These are phyloP conservation scores for Malassezia caprae DNA, from an alignment of 1,284 basidiomycete species.

Conservation along the genomic window DNA sequence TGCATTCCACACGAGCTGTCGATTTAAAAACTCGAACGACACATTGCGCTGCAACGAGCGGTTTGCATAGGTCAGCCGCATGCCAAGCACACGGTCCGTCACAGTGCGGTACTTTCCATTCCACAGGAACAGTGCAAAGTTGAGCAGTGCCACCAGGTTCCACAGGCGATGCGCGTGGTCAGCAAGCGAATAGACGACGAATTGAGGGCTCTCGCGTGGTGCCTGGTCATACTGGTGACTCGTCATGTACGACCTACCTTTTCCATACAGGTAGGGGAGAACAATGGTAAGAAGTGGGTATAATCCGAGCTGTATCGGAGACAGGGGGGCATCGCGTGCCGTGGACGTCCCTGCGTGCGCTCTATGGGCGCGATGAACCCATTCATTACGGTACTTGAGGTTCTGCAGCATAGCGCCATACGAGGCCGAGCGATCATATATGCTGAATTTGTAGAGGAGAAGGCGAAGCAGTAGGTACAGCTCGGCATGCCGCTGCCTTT, in stretches of 20 bases:
- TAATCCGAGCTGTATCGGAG: constrained; percentile 42
- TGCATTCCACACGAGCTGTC: constrained; percentile 97
- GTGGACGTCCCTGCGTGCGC: constrained; percentile 27
- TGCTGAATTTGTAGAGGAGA: constrained; percentile 69
- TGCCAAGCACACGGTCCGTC: constrained; percentile 67
- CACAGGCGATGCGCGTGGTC: constrained; percentile 59
- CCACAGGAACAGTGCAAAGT: constrained; percentile 74
- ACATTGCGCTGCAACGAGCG: constrained; percentile 68
- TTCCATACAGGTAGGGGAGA: constrained; percentile 66
- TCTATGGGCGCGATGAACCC: constrained; percentile 24
- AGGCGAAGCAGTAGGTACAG: constrained; percentile 66
- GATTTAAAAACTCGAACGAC: constrained; percentile 97
- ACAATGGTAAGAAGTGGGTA: constrained; percentile 68
- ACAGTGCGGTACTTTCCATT: constrained; percentile 82
- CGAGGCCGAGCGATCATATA: constrained; percentile 69
- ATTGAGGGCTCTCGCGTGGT: constrained; percentile 51
- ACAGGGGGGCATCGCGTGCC: constrained; percentile 29
- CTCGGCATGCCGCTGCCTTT: constrained; percentile 67
- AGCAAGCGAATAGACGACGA: constrained; percentile 62
- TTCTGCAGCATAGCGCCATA: constrained; percentile 89
- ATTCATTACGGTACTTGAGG: constrained; percentile 53
- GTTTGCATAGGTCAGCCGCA: constrained; percentile 67
- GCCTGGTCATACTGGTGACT: constrained; percentile 75
- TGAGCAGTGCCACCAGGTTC: constrained; percentile 59
- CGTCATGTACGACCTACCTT: constrained; percentile 65